Percentiles rank a stretch among this genome's conserved stretches.
These are phyloP conservation scores for Rhododendron griersonianum DNA, from an alignment of 148 eudicot genomes.

Conservation along the genomic window DNA sequence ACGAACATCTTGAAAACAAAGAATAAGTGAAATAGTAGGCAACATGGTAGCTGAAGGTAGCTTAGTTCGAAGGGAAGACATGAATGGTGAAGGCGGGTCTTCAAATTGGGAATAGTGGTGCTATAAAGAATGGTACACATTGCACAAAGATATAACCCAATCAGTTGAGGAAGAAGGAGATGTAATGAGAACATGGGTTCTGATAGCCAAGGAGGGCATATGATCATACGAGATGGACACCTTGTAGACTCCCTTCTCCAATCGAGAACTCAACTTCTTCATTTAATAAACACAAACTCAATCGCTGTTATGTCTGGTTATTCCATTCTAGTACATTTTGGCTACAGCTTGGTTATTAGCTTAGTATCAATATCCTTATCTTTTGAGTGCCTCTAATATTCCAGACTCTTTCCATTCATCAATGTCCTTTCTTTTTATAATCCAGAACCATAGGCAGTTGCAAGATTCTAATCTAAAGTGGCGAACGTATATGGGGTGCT, in stretches of 20 bases:
- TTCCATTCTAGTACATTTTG: background rate
- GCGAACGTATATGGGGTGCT: background rate
- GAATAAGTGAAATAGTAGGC: background rate
- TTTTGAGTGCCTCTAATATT: background rate
- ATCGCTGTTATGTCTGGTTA: no score
- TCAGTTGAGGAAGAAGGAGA: background rate
- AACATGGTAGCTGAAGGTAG: background rate
- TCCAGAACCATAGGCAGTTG: background rate
- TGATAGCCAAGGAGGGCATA: background rate
- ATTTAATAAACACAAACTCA: background rate
- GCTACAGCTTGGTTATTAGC: background rate
- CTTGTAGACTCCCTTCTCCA: background rate
- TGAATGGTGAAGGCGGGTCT: background rate
- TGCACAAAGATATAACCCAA: background rate
- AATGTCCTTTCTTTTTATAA: background rate
- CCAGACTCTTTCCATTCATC: background rate
- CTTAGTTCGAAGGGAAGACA: background rate
- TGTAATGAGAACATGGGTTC: background rate
- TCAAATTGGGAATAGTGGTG: background rate
- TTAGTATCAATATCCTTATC: background rate
- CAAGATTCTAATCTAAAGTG: background rate
- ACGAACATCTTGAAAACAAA: background rate
- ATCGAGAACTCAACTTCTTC: background rate
- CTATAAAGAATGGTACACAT: background rate
- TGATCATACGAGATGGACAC: background rate